Conservation (phyloP, 805 yeast genomes). For the Maudiozyma pseudohumilis region DNA sequence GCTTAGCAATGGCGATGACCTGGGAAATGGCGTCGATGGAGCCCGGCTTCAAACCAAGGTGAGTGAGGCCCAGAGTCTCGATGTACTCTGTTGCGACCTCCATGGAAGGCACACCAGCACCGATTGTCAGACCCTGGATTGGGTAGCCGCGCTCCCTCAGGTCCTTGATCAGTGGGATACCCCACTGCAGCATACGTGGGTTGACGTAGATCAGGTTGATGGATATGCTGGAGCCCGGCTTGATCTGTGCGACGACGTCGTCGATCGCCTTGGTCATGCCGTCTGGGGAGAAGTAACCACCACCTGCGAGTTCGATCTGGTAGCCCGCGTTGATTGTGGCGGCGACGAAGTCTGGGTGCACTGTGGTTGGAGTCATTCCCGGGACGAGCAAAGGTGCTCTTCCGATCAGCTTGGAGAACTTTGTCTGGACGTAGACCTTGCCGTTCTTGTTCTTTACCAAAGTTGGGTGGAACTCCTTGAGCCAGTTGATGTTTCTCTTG, state of each 20-base stretch:
- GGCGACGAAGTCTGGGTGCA: conserved; percentile 85
- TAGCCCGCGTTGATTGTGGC: conserved; percentile 94
- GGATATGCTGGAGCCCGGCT: conserved; percentile 85
- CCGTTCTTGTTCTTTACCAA: conserved; percentile 66
- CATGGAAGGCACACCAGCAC: conserved; percentile 98
- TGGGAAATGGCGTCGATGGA: conserved; percentile 86
- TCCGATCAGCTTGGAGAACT: conserved; percentile 83
- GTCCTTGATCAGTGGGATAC: conserved; percentile 86
- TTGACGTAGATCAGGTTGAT: conserved; percentile 89
- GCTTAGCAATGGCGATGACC: conserved; percentile 82
- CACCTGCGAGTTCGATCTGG: conserved; percentile 97
- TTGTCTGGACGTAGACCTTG: conserved; percentile 81
- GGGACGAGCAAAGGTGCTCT: conserved; percentile 96
- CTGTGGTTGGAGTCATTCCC: conserved; percentile 99
- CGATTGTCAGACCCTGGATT: conserved; percentile 89
- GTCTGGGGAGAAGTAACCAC: conserved; percentile 82
- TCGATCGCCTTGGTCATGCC: conserved; percentile 69
- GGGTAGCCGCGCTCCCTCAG: conserved; percentile 91
- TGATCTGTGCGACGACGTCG: conserved; percentile 54
- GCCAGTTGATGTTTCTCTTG: conserved; percentile 86
- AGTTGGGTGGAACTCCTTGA: conserved; percentile 75
- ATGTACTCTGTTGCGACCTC: conserved; percentile 97
- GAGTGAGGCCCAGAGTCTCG: conserved; percentile 82
- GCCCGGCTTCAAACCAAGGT: conserved; percentile 96
- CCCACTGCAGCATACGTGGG: conserved; percentile 98